Evolutionary conservation across 1,284 basidiomycete species (phyloP).

Genomic region (Rhodotorula sp.): DNA sequence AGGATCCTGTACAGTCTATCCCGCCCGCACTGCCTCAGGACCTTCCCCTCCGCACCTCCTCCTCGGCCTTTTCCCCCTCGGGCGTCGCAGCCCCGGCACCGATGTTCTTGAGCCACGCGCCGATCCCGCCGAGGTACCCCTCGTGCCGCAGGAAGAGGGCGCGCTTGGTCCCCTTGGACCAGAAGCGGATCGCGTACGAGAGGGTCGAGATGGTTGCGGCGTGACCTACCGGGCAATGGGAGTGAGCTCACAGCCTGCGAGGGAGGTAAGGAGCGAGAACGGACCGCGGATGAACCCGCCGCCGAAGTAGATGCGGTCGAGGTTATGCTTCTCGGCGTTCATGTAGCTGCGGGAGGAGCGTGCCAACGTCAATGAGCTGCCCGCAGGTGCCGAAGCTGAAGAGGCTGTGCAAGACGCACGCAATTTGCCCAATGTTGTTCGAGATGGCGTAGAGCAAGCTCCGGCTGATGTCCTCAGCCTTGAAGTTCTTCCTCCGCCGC

Average conservation of each 20-base stretch:
- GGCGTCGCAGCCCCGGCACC: slow-evolving; percentile 8
- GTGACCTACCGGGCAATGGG: slow-evolving; percentile 64
- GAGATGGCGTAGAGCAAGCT: slow-evolving; percentile 87
- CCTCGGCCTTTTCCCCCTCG: not conserved
- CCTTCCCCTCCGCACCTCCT: not conserved
- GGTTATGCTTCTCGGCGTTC: slow-evolving; percentile 98
- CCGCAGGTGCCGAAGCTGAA: not conserved
- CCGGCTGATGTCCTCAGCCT: slow-evolving; percentile 76
- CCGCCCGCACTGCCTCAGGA: not conserved
- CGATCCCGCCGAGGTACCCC: slow-evolving; percentile 93
- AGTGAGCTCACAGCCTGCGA: not conserved
- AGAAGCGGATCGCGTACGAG: slow-evolving; percentile 98
- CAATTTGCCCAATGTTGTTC: slow-evolving; percentile 99
- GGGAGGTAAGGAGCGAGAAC: slow-evolving; percentile 43
- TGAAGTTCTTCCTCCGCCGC: slow-evolving; percentile 66
- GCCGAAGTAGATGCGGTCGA: slow-evolving; percentile 98
- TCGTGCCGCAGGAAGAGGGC: slow-evolving; percentile 97
- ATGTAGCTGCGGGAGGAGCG: slow-evolving; percentile 68
- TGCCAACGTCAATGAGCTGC: not conserved
- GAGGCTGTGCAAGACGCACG: slow-evolving; percentile 63
- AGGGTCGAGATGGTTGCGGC: slow-evolving; percentile 95
- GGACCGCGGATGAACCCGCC: slow-evolving; percentile 97
- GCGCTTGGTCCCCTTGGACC: slow-evolving; percentile 96
- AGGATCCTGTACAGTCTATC: not conserved
- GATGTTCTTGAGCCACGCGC: slow-evolving; percentile 96